Conservation (phyloP, 2,329 filamentous ascomycete species). For the Aspergillus pseudoglaucus region DNA sequence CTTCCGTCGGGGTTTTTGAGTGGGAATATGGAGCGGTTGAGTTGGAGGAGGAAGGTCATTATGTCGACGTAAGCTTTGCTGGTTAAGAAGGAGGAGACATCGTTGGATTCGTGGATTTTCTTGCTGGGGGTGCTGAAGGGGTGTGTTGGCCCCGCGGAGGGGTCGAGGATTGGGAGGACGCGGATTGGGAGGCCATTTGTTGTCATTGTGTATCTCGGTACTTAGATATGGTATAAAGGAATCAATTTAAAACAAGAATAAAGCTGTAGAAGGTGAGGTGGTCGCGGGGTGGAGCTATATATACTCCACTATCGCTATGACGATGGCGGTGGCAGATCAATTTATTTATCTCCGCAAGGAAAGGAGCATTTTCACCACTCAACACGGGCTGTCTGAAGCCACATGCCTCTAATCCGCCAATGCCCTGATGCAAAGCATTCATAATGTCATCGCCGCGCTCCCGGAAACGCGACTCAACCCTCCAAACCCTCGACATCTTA, state of each 20-base stretch:
- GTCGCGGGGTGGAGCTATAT: neutral
- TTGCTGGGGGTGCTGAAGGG: constrained; percentile 66
- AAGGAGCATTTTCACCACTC: neutral
- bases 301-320: neutral
- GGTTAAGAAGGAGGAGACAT: constrained; percentile 72
- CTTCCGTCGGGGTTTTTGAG: constrained; percentile 40
- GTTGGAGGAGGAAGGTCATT: constrained; percentile 77
- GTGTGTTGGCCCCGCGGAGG: constrained; percentile 36
- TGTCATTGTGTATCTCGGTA: constrained; percentile 1
- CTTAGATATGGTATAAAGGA: neutral
- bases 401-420: too few species aligned
- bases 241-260: neutral
- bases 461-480: constrained; percentile 12
- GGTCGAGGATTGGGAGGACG: constrained; percentile 44
- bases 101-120: constrained; percentile 74
- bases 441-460: constrained; percentile 8
- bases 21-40: constrained; percentile 82
- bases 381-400: too few species aligned
- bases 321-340: neutral
- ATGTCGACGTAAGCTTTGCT: constrained; percentile 83
- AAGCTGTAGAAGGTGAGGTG: neutral
- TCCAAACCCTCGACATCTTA: constrained; percentile 12
- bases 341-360: too few species aligned
- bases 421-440: too few species aligned
- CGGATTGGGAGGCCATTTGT: constrained; percentile 14